A percentile compares a stretch with the other conserved stretches of the same genome.
phyloP scores from a whole-genome alignment of 176 grass and related monocot species.

The Lolium perenne region DNA sequence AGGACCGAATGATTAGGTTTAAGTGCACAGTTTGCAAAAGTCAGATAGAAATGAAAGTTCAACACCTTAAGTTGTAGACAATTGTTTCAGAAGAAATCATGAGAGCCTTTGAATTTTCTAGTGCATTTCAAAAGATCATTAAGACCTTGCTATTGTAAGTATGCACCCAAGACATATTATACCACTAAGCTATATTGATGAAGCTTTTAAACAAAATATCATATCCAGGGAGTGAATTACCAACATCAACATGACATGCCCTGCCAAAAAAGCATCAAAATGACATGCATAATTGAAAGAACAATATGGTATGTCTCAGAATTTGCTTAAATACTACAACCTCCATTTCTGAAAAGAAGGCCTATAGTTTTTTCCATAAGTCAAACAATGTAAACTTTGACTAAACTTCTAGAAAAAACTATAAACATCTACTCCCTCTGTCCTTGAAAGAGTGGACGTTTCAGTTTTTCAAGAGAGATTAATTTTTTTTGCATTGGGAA shows the following conservation, averaged over 20 bases:
- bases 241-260: neutral
- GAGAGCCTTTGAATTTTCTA: neutral
- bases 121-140: constrained; percentile 29
- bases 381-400: too few relatives aligned
- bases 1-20: neutral
- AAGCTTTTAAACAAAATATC: neutral
- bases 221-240: constrained; percentile 11
- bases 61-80: neutral
- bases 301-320: neutral
- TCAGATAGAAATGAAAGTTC: neutral
- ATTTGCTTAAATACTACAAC: neutral
- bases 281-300: neutral
- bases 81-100: neutral
- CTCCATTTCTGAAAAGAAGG: too few relatives aligned
- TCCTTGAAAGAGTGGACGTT: too few relatives aligned
- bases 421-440: too few relatives aligned
- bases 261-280: neutral
- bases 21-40: neutral
- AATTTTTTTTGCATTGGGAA: too few relatives aligned
- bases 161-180: constrained; percentile 16
- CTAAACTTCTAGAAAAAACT: too few relatives aligned
- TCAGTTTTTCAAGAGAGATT: too few relatives aligned
- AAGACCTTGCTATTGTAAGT: neutral
- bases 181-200: neutral
- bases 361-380: too few relatives aligned